Evolutionary conservation across 164 flowering plant genomes (phyloP).

Genomic region (Paratinospora sagittata): DNA sequence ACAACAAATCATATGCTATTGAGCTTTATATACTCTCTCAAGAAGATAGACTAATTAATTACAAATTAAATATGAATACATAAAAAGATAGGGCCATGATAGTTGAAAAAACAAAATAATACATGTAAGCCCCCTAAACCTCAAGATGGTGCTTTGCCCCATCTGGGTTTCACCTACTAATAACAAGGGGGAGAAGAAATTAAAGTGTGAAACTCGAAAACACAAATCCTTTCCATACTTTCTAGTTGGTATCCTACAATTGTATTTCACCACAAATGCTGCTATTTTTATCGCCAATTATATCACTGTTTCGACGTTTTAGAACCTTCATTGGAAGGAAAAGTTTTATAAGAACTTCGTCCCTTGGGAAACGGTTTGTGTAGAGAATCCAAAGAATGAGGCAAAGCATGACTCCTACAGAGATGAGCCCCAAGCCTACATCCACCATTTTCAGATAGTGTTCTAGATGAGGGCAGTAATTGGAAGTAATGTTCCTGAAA

Average conservation of each 20-base stretch:
- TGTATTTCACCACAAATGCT: neutral
- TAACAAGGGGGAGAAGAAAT: neutral
- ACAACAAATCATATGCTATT: neutral
- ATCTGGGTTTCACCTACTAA: slow-evolving; percentile 22
- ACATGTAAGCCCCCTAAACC: slow-evolving; percentile 12
- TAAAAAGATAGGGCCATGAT: neutral
- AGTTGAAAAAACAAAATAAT: neutral
- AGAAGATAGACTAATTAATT: neutral
- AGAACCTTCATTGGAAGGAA: neutral
- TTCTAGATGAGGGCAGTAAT: slow-evolving; percentile 55
- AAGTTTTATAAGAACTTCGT: neutral
- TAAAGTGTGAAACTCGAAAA: neutral
- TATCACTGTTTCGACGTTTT: neutral
- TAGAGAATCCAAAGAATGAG: slow-evolving; percentile 70
- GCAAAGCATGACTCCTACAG: slow-evolving; percentile 77
- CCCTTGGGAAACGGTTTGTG: slow-evolving; percentile 24
- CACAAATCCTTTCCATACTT: neutral
- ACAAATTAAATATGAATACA: neutral
- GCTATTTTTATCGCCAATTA: neutral
- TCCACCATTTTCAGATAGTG: slow-evolving; percentile 49
- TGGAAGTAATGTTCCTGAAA: slow-evolving; percentile 49
- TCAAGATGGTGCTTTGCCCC: slow-evolving; percentile 57
- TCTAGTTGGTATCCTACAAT: neutral
- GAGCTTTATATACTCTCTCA: too few species aligned
- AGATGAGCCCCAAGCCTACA: slow-evolving; percentile 69